A percentile compares a stretch with the other conserved stretches of the same genome.
Conservation (phyloP, 768 basidiomycete genomes). For the Boletus barrowsii region DNA sequence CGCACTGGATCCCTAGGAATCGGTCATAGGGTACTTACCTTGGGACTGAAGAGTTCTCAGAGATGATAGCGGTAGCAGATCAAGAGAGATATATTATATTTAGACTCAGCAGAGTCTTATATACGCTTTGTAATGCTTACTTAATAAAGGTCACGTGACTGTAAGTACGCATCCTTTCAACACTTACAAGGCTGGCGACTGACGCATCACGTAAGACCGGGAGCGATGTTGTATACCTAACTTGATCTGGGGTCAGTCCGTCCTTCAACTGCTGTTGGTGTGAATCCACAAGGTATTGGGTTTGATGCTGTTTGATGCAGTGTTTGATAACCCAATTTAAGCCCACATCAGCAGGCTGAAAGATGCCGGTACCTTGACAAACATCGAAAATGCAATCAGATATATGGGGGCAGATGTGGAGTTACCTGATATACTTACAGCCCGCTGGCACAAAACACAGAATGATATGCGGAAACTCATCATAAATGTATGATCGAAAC, state of each 20-base stretch:
- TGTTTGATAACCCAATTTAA: background rate
- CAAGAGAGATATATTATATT: too few relatives aligned
- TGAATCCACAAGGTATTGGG: background rate
- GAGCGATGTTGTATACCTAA: conserved; percentile 17
- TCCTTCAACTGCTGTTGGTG: background rate
- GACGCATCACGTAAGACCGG: conserved; percentile 21
- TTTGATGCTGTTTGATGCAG: background rate
- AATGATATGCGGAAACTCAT: background rate
- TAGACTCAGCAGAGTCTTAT: too few relatives aligned
- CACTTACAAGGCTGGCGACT: conserved; percentile 14
- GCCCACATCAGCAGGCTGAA: background rate
- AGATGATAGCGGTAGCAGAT: too few relatives aligned
- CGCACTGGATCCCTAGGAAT: too few relatives aligned
- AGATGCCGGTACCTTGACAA: background rate
- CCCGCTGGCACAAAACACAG: background rate
- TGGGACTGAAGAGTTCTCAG: too few relatives aligned
- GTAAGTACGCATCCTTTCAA: too few relatives aligned
- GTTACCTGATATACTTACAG: background rate
- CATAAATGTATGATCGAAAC: conserved; percentile 11
- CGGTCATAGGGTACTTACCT: too few relatives aligned
- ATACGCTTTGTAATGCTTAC: too few relatives aligned
- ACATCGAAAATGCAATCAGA: too few relatives aligned
- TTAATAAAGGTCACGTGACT: too few relatives aligned
- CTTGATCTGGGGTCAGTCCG: conserved; percentile 16
- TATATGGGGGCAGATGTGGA: too few relatives aligned